These are phyloP conservation scores for Trichoderma guizhouense DNA, from an alignment of 2,329 filamentous ascomycete species.

Conservation along the genomic window DNA sequence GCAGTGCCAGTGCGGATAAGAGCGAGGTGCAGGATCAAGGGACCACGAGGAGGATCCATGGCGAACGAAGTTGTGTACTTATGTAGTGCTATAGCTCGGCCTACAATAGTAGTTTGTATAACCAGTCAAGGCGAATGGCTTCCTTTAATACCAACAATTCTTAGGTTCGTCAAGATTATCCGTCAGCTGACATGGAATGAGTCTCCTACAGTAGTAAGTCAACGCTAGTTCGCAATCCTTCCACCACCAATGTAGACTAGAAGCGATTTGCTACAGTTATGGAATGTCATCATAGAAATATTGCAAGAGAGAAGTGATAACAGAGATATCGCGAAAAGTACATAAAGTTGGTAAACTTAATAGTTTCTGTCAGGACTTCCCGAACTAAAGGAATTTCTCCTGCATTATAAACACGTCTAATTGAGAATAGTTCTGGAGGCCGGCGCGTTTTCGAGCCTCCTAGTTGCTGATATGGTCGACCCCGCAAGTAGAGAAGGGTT, in stretches of 20 bases:
- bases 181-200: background rate
- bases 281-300: background rate
- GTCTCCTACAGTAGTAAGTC: background rate
- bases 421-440: background rate
- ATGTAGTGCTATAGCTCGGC: background rate
- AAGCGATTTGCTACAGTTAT: background rate
- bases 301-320: background rate
- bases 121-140: background rate
- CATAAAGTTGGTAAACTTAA: background rate
- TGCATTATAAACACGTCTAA: background rate
- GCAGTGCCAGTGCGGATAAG: slow-evolving; percentile 33
- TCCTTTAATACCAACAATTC: background rate
- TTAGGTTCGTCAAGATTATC: background rate
- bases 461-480: background rate
- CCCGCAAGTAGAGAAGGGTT: background rate
- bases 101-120: background rate
- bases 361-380: background rate
- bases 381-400: background rate
- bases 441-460: background rate
- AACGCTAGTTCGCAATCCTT: background rate
- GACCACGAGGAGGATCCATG: slow-evolving; percentile 23
- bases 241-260: background rate
- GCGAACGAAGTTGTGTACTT: background rate
- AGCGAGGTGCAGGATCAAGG: slow-evolving; percentile 31
- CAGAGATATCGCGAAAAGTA: background rate